Evolutionary conservation across 192 early-diverging fungal genomes (phyloP), one percentile per base, ranked within the genome.

Genomic region (Pilobolus umbonatus): DNA sequence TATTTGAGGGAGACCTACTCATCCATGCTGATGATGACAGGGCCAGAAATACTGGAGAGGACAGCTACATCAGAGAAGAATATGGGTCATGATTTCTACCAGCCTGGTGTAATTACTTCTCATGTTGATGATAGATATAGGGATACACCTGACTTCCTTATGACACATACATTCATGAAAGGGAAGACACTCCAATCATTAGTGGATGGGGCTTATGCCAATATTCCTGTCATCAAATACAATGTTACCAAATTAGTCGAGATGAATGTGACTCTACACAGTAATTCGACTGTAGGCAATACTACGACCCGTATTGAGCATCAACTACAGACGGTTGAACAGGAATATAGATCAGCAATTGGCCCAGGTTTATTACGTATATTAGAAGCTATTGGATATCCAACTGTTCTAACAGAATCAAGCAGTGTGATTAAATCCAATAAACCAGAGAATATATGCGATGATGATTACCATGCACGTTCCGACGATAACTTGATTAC

Each of bases 311-410:
- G n/a, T n/a, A n/a, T n/a, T n/a, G n/a, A n/a, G n/a, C n/a, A n/a
- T n/a, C n/a, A n/a, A n/a, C n/a, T n/a, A n/a, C n/a, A n/a, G n/a
- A n/a, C n/a, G n/a, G 31, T 32, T 2, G 43, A 47, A 11, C 12
- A 48, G 8, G 22, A 22, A 11, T 64, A 64, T 26, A n/a, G 26
- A 22, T 61, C 59, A 19, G 52, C 66, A 6, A 68, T 68, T 10
- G 66, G 66, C 7, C 66, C 66, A n/a, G 66, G 58, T 34, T 51
- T 68, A 25, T 32, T 68, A 10, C 59, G 59, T 42, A 59, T 68
- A 5, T 39, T 68, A 29, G 66, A 68, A 21, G 48, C 59, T 12
- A 61, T 68, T 17, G 66, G 66, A n/a, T 68, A 68, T 34, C 62
- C 66, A 6, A 68, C 66, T n/a, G 66, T 68, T 4, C 48, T 65